Percentiles rank a stretch among this genome's conserved stretches.
phyloP scores from a whole-genome alignment of 805 yeast genomes.

The Candida insectalens region DNA sequence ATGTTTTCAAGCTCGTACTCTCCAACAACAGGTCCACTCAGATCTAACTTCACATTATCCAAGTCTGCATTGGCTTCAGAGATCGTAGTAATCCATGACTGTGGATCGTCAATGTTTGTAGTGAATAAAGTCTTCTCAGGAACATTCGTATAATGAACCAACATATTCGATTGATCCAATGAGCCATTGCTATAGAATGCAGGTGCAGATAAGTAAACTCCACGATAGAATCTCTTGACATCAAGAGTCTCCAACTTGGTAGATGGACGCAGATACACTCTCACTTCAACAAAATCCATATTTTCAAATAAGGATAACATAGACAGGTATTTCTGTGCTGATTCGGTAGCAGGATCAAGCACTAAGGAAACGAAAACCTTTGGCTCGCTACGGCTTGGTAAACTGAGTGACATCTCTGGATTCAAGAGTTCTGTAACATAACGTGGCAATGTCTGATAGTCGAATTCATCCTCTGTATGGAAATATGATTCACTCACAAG shows the following conservation, averaged over 20 bases:
- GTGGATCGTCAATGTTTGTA: slow-evolving; percentile 49
- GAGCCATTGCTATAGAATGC: slow-evolving; percentile 22
- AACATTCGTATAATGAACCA: slow-evolving; percentile 32
- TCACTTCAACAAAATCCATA: slow-evolving; percentile 41
- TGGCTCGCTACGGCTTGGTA: slow-evolving; percentile 3
- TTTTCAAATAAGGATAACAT: slow-evolving; percentile 28
- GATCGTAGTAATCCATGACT: slow-evolving; percentile 58
- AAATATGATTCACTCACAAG: slow-evolving; percentile 14
- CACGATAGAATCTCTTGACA: slow-evolving; percentile 51
- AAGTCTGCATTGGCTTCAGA: slow-evolving; percentile 46
- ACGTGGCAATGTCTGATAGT: slow-evolving; percentile 13
- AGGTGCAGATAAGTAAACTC: slow-evolving; percentile 27
- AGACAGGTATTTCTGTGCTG: slow-evolving; percentile 53
- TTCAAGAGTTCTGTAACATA: slow-evolving; percentile 6
- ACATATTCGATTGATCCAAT: slow-evolving; percentile 15
- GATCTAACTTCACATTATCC: slow-evolving; percentile 43
- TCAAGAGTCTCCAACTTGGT: slow-evolving; percentile 29
- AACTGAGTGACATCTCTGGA: slow-evolving; percentile 4
- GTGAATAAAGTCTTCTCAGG: slow-evolving; percentile 45
- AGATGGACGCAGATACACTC: slow-evolving; percentile 49
- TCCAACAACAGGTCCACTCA: slow-evolving; percentile 34
- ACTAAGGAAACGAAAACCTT: slow-evolving; percentile 46
- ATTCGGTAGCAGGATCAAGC: slow-evolving; percentile 65
- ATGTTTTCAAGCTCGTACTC: slow-evolving; percentile 42
- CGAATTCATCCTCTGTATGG: slow-evolving; percentile 21